Evolutionary conservation across 2,329 filamentous ascomycete genomes (phyloP), one percentile per base, ranked within the genome.

Genomic region (Penicillium sp.): DNA sequence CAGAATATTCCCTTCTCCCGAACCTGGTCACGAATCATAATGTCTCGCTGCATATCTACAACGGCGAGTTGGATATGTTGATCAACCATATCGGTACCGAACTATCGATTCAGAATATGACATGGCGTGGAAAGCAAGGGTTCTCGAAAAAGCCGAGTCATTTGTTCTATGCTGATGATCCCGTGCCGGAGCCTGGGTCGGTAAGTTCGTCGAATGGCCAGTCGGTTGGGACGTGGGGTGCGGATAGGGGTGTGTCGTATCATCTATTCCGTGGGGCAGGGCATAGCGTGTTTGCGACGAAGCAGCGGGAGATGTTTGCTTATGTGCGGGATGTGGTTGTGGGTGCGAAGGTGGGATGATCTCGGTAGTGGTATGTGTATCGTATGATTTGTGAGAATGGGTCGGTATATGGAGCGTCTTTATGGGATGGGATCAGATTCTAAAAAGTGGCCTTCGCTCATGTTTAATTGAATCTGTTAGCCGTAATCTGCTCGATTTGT

Each of bases 71-170:
- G 54, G 71, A 74, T 56, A 64, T 74, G 62, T 47, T 73, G 28
- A 57, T 73, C 53, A 74, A 72, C 46, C 69, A 74, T 53, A 42
- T 69, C 44, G 72, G 69, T 3, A 63, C 63, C 8, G 67, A 73
- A 41, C 50, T 74, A 5, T 61, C 58, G 5, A 56, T 74, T 30
- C 69, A 74, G 51, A 74, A 74, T 46, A 73, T 75, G 70, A 73
- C 72, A 11, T 75, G 71, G 70, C 54, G 60, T 28, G 70, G 71
- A 4, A 54, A 51, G 4, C 70, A 71, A 46, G 72, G 72, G 2
- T 71, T 73, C 41, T 56, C 63, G n/a, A 16, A 56, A 14, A 58
- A 57, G n/a, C 69, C 69, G 0, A 51, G 28, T 24, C 53, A 50
- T 0, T 16, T 40, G 2, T 72, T 72, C 38, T 64, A 58, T 35